Conservation (phyloP, 2,329 filamentous ascomycete genomes). For the Hymenoscyphus occultus region DNA sequence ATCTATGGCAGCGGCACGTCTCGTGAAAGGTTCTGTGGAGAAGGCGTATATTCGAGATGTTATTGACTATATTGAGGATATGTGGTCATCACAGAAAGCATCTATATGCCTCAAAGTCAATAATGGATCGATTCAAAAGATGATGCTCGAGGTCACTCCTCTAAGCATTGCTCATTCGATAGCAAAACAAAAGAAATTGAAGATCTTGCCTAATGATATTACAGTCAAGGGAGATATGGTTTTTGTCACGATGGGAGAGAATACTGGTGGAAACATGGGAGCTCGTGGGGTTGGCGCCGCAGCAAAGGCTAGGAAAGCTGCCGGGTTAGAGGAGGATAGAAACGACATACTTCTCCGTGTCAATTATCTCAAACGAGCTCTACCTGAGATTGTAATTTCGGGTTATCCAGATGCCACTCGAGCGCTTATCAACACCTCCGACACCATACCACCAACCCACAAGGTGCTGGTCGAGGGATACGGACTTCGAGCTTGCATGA, state of each 20-base stretch:
- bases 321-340: conserved; percentile 47
- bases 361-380: conserved; percentile 76
- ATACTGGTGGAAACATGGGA: conserved; percentile 43
- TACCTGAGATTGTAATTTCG: conserved; percentile 82
- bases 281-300: conserved; percentile 21
- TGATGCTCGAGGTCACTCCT: conserved; percentile 76
- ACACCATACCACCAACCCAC: conserved; percentile 53
- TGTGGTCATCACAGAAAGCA: conserved; percentile 74
- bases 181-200: conserved; percentile 76
- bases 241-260: conserved; percentile 65
- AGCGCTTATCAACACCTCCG: conserved; percentile 83
- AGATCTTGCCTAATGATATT: conserved; percentile 65
- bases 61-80: conserved; percentile 78
- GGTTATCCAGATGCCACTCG: conserved; percentile 83
- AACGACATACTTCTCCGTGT: conserved; percentile 72
- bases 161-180: conserved; percentile 75
- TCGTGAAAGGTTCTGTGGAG: conserved; percentile 91
- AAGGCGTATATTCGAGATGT: conserved; percentile 88
- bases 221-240: conserved; percentile 62
- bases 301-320: conserved; percentile 30
- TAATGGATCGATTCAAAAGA: conserved; percentile 69
- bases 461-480: conserved; percentile 92
- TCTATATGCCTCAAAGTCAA: conserved; percentile 83
- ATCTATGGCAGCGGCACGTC: conserved; percentile 74
- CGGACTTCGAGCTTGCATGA: conserved; percentile 85